Evolutionary conservation across 2,329 filamentous ascomycete species (phyloP).

Genomic region (Fusarium brevicatenulatum): DNA sequence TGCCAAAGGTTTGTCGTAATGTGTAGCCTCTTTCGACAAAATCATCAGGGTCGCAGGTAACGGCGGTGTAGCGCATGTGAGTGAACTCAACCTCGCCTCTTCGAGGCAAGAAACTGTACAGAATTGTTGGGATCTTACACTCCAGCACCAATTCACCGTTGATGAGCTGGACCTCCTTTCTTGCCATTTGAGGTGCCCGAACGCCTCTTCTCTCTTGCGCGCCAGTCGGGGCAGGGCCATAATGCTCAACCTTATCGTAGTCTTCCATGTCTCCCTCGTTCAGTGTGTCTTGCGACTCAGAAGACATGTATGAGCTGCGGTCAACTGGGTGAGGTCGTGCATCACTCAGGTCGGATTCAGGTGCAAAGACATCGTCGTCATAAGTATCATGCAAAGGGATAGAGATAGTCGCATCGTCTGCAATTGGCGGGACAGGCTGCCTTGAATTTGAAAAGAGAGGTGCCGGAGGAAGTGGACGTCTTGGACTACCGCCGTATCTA

Average conservation of each 20-base stretch:
- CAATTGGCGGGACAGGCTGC: slow-evolving; percentile 63
- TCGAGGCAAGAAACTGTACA: slow-evolving; percentile 95
- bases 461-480: slow-evolving; percentile 86
- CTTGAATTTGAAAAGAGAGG: slow-evolving; percentile 77
- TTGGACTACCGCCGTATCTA: slow-evolving; percentile 86
- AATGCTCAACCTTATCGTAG: slow-evolving; percentile 76
- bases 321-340: slow-evolving; percentile 62
- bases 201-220: slow-evolving; percentile 90
- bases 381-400: slow-evolving; percentile 71
- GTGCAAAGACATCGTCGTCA: slow-evolving; percentile 80
- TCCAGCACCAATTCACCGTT: slow-evolving; percentile 97
- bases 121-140: slow-evolving; percentile 98
- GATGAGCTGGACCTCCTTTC: slow-evolving; percentile 94
- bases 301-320: slow-evolving; percentile 64
- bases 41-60: slow-evolving; percentile 97
- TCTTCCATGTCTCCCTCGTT: slow-evolving; percentile 55
- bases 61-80: slow-evolving; percentile 97
- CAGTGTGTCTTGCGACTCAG: slow-evolving; percentile 64
- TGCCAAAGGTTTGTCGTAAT: slow-evolving; percentile 88
- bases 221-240: slow-evolving; percentile 86
- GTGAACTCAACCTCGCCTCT: slow-evolving; percentile 96
- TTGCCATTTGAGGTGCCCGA: slow-evolving; percentile 85
- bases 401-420: slow-evolving; percentile 75
- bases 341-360: slow-evolving; percentile 64
- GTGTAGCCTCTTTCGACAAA: slow-evolving; percentile 91